phyloP scores from a whole-genome alignment of 2,329 filamentous ascomycete genomes.

The Alternaria atra region DNA sequence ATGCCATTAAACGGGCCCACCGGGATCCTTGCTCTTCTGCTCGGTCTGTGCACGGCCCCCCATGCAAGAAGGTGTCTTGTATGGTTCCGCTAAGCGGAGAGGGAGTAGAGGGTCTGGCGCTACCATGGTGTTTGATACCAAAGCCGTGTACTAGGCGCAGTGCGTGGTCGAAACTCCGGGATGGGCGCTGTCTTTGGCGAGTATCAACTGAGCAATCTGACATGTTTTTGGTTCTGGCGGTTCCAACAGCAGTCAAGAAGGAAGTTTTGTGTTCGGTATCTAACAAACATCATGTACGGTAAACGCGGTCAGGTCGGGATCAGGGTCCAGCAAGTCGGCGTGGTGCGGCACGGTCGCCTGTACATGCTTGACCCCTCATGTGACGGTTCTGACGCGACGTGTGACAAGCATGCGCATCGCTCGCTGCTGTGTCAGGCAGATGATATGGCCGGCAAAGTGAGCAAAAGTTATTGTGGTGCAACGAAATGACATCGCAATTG shows the following conservation, averaged over 20 bases:
- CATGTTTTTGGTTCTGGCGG: background rate
- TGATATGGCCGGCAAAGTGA: background rate
- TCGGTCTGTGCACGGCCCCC: conserved; percentile 27
- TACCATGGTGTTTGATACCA: conserved; percentile 31
- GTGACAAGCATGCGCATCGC: no score
- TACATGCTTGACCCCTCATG: conserved; percentile 28
- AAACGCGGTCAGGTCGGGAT: conserved; percentile 19
- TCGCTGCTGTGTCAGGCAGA: background rate
- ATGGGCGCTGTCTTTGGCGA: conserved; percentile 27
- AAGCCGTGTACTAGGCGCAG: conserved; percentile 29
- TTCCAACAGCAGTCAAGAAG: background rate
- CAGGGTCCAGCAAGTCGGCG: conserved; percentile 25
- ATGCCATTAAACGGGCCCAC: conserved; percentile 26
- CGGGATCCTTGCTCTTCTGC: conserved; percentile 18
- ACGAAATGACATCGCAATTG: conserved; percentile 35
- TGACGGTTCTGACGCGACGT: conserved; percentile 15
- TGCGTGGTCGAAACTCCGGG: conserved; percentile 23
- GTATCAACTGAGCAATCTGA: conserved; percentile 19
- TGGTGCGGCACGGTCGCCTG: conserved; percentile 22
- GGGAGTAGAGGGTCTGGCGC: conserved; percentile 29
- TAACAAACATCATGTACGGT: conserved; percentile 3
- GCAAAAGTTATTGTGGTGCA: conserved; percentile 22
- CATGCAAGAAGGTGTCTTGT: conserved; percentile 21
- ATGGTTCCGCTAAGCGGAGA: conserved; percentile 33
- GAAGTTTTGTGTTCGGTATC: no score